Conservation (phyloP, 2,329 filamentous ascomycete genomes). For the Fulvia fulva region DNA sequence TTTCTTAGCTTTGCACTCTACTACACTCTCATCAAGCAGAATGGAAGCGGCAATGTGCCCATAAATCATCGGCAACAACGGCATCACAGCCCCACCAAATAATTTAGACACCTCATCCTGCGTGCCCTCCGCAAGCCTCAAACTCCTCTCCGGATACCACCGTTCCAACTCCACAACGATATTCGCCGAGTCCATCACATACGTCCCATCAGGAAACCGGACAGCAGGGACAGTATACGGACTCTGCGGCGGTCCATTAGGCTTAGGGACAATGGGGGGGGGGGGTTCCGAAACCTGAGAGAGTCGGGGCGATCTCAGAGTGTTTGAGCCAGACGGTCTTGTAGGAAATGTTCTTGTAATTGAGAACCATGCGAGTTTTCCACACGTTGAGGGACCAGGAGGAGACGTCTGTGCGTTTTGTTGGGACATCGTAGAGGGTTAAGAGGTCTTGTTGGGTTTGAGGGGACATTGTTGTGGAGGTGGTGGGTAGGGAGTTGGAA, state of each 20-base stretch:
- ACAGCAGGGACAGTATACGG: constrained; percentile 22
- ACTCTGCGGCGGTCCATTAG: not conserved
- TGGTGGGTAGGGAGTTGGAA: not conserved
- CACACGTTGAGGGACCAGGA: constrained; percentile 66
- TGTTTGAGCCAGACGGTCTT: constrained; percentile 15
- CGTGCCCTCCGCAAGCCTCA: constrained; percentile 15
- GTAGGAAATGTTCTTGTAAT: constrained; percentile 24
- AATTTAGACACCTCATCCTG: constrained; percentile 8
- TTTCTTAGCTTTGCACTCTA: constrained; percentile 13
- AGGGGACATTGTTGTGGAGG: not conserved
- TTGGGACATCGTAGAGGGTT: constrained; percentile 11
- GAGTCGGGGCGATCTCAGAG: constrained; percentile 12
- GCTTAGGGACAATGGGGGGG: constrained; percentile 8
- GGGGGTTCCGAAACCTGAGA: constrained; percentile 12
- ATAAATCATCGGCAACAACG: constrained; percentile 21
- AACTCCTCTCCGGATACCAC: constrained; percentile 14
- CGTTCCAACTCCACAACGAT: constrained; percentile 21
- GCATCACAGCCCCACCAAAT: constrained; percentile 18
- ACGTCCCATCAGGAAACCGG: constrained; percentile 13
- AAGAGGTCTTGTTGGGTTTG: not conserved
- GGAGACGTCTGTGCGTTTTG: constrained; percentile 25
- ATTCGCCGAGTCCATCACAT: constrained; percentile 18
- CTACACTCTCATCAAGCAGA: constrained; percentile 27
- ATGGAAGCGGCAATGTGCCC: constrained; percentile 17
- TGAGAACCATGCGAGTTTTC: constrained; percentile 59